Evolutionary conservation across 768 basidiomycete species (phyloP), one percentile per base, ranked within the genome.

Genomic region (Sarcodon sp.): DNA sequence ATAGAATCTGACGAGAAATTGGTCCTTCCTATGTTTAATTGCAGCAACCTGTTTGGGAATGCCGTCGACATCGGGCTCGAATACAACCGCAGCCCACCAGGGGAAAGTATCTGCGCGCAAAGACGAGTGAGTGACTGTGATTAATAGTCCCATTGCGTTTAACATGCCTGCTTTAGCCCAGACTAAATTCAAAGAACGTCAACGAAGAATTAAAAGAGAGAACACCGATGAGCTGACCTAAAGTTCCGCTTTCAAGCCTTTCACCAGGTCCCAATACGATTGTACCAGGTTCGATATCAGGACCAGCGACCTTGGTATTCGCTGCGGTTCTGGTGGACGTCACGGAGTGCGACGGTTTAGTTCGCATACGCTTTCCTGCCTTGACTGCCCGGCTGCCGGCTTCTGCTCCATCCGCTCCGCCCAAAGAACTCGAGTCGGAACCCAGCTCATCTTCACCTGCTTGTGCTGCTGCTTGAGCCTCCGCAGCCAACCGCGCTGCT

Each of bases 41-140:
- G 11, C 21, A 8, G 47, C 64, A 48, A 57, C 61, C 44, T 51
- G 54, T 35, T 34, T 44, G 0, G 84, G 84, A n/a, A 90, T 72
- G 0, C 59, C 60, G 1, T 67, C 61, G 43, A 83, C 76, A 36
- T 80, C 76, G 7, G 75, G 71, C 21, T 80, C 77, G 46, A 72
- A 81, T 12, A 92, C 73, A 7, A 86, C 78, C 7, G 82, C 91
- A 36, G 91, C 87, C 81, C 85, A 94, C 80, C 81, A 93, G 1
- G 91, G 91, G 55, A 70, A 92, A 0, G 80, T 74, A 34, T 68
- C 87, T 88, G 44, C n/a, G 49, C 10, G 7, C 43, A 45, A 44
- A 54, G 36, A 27, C 21, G 21, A 27, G 21, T 27, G 21, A 27
- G 21, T 27, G 21, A 27, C 21, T 31, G 6, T 35, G 34, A 21